A percentile compares a stretch with the other conserved stretches of the same genome.
These are phyloP conservation scores for Durotheca rogersii DNA, from an alignment of 495 filamentous ascomycete genomes.

Conservation along the genomic window DNA sequence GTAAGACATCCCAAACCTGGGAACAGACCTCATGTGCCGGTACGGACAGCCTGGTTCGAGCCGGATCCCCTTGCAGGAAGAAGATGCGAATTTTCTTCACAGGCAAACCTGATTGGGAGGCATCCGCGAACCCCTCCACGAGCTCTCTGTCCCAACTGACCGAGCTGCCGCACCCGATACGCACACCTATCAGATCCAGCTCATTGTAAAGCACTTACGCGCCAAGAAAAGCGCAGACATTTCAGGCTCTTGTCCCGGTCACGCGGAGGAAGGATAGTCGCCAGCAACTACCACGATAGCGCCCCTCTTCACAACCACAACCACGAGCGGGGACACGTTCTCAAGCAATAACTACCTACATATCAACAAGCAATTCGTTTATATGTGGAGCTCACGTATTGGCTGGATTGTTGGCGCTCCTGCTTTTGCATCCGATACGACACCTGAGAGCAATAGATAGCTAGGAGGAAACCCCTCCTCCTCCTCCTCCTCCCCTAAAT, in stretches of 20 bases:
- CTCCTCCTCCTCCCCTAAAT: too few relatives aligned
- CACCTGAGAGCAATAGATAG: background rate
- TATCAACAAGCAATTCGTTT: constrained; percentile 6
- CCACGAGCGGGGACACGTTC: constrained; percentile 9
- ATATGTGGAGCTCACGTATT: constrained; percentile 29
- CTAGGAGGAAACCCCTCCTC: too few relatives aligned
- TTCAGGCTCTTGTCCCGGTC: constrained; percentile 10
- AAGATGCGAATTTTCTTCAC: constrained; percentile 12
- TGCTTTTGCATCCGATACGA: background rate
- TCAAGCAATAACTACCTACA: constrained; percentile 2
- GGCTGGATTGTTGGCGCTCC: constrained; percentile 8
- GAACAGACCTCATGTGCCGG: constrained; percentile 16
- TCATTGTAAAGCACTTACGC: constrained; percentile 1
- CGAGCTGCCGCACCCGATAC: constrained; percentile 5
- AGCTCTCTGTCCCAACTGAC: background rate
- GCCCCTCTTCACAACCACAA: constrained; percentile 4
- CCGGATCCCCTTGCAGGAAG: constrained; percentile 16
- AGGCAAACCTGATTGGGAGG: constrained; percentile 10
- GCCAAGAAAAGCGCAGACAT: constrained; percentile 4
- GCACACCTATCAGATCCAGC: constrained; percentile 9
- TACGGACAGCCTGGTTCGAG: constrained; percentile 8
- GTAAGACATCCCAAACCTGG: too few relatives aligned
- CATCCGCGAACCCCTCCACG: constrained; percentile 6
- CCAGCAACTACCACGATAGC: constrained; percentile 16
- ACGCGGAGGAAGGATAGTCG: constrained; percentile 21